A percentile compares a stretch with the other conserved stretches of the same genome.
phyloP scores from a whole-genome alignment of 2,329 filamentous ascomycete species.

The Knufia fluminis region DNA sequence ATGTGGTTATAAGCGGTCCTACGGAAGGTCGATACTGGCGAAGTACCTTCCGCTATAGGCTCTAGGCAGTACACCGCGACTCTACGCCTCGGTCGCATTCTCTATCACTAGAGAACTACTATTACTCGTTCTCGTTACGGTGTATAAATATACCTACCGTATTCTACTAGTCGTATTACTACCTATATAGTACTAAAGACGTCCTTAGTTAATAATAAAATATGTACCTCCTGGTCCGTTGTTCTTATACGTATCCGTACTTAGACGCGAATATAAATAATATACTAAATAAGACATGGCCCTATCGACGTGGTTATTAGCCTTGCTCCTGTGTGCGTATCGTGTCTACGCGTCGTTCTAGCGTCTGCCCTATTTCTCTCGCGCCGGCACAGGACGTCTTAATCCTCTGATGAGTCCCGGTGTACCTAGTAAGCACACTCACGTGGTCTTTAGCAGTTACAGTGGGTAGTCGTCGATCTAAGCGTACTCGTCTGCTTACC shows the following conservation, averaged over 20 bases:
- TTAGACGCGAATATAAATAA: not conserved
- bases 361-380: too few relatives aligned
- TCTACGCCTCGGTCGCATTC: slow-evolving; percentile 1
- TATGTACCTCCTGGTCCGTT: slow-evolving; percentile 3
- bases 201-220: slow-evolving; percentile 1
- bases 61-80: slow-evolving; percentile 2
- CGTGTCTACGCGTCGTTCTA: too few relatives aligned
- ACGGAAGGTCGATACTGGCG: slow-evolving; percentile 1
- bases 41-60: slow-evolving; percentile 3
- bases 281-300: not conserved
- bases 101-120: slow-evolving; percentile 1
- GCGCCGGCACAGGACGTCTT: too few relatives aligned
- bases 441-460: not conserved
- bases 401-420: too few relatives aligned
- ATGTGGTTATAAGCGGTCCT: slow-evolving; percentile 1
- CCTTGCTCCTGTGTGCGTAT: too few relatives aligned
- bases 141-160: slow-evolving; percentile 1
- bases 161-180: slow-evolving; percentile 4
- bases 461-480: not conserved
- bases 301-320: too few relatives aligned
- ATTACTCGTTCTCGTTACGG: slow-evolving; percentile 3
- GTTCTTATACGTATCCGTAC: too few relatives aligned
- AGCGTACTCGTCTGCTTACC: slow-evolving; percentile 1
- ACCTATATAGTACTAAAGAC: slow-evolving; percentile 4
- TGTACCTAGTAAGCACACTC: too few relatives aligned